Evolutionary conservation across 345 rosid species (phyloP).

Genomic region (Pseudoturritis turrita): DNA sequence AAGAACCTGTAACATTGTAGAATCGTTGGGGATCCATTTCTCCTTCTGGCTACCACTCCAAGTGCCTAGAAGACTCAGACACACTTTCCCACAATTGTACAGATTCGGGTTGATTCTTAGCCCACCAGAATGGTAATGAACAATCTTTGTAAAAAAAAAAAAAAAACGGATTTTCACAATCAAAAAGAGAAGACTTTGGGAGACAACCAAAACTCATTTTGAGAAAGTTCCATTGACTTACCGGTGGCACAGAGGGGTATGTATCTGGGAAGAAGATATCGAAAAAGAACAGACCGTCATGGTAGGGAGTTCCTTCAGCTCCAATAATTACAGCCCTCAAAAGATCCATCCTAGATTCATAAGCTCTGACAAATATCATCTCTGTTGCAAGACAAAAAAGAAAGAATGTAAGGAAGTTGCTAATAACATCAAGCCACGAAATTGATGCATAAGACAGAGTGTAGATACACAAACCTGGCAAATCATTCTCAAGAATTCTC

Average conservation of each 20-base stretch:
- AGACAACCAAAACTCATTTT: background rate
- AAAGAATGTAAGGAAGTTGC: background rate
- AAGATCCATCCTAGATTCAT: conserved; percentile 91
- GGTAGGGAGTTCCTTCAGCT: conserved; percentile 95
- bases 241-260: conserved; percentile 81
- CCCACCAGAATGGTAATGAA: conserved; percentile 75
- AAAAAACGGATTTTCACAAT: background rate
- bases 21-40: conserved; percentile 75
- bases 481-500: conserved; percentile 76
- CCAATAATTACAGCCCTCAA: conserved; percentile 90
- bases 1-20: conserved; percentile 85
- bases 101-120: conserved; percentile 86
- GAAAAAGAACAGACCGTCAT: conserved; percentile 90
- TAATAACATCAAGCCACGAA: background rate
- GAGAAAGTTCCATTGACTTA: conserved; percentile 30
- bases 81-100: conserved; percentile 71
- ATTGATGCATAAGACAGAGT: background rate
- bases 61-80: conserved; percentile 91
- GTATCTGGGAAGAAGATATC: conserved; percentile 74
- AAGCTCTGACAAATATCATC: conserved; percentile 80
- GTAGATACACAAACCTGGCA: conserved; percentile 57
- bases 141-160: conserved; percentile 42
- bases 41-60: conserved; percentile 76
- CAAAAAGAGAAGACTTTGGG: background rate
- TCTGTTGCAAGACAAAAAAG: conserved; percentile 40